These are phyloP conservation scores for Nepenthes mirabilis DNA, from an alignment of 148 eudicot genomes.

Conservation along the genomic window DNA sequence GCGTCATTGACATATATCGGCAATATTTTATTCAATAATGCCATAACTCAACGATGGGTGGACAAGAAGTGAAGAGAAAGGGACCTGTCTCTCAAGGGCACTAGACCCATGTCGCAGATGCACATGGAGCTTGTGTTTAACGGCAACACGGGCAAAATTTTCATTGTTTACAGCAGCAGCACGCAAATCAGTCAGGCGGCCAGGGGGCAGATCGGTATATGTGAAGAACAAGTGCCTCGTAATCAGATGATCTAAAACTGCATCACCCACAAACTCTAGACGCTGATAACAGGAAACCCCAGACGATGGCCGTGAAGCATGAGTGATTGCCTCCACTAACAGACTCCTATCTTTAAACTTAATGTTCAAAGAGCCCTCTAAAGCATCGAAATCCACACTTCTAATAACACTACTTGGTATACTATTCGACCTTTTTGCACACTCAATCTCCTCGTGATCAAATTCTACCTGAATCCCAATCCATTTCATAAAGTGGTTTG, in stretches of 20 bases:
- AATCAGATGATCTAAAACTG: slow-evolving; percentile 93
- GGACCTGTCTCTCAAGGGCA: slow-evolving; percentile 93
- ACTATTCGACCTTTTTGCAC: slow-evolving; percentile 30
- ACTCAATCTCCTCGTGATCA: slow-evolving; percentile 44
- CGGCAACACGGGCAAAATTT: slow-evolving; percentile 95
- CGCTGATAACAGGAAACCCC: slow-evolving; percentile 97
- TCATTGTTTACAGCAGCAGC: slow-evolving; percentile 99
- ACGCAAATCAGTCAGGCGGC: slow-evolving; percentile 92
- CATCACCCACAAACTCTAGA: slow-evolving; percentile 97
- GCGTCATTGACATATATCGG: too few relatives aligned
- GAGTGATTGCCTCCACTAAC: slow-evolving; percentile 89
- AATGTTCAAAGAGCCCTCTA: slow-evolving; percentile 62
- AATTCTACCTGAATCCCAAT: slow-evolving; percentile 79
- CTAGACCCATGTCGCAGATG: slow-evolving; percentile 93
- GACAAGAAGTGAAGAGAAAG: slow-evolving; percentile 1
- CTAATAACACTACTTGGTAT: slow-evolving; percentile 62
- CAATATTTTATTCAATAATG: too few relatives aligned
- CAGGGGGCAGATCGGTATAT: slow-evolving; percentile 92
- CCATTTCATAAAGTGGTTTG: slow-evolving; percentile 97
- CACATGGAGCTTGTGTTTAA: slow-evolving; percentile 76
- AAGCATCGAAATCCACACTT: slow-evolving; percentile 58
- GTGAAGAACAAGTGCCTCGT: slow-evolving; percentile 84
- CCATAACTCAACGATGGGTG: neutral
- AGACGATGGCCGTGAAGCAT: slow-evolving; percentile 98
- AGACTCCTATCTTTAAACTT: slow-evolving; percentile 51